These are phyloP conservation scores for Leishmania arabica DNA, from an alignment of 208 protist species.

Conservation along the genomic window DNA sequence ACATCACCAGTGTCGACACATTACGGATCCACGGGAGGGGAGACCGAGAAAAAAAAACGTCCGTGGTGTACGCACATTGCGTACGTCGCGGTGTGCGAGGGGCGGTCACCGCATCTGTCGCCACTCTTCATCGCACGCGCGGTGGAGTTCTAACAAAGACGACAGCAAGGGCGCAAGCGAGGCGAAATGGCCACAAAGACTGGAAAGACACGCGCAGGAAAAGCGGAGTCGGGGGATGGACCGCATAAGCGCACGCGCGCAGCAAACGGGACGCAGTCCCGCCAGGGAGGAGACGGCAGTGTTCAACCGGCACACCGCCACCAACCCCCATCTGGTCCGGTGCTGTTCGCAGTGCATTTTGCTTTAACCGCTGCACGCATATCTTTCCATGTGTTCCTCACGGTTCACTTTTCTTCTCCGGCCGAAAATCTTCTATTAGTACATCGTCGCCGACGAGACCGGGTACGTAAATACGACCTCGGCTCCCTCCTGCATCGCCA, in stretches of 20 bases:
- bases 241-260: neutral
- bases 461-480: conserved; percentile 90
- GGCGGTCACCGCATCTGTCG: neutral
- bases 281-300: too few species aligned
- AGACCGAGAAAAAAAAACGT: neutral
- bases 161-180: neutral
- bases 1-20: neutral
- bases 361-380: neutral
- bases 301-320: too few species aligned
- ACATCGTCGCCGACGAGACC: conserved; percentile 21
- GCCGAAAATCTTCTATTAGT: neutral
- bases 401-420: neutral
- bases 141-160: neutral
- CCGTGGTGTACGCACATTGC: neutral
- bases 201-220: neutral
- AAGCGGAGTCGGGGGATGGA: too few species aligned
- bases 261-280: neutral
- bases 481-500: conserved; percentile 66
- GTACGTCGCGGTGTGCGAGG: neutral
- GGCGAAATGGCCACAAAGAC: neutral
- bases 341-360: neutral
- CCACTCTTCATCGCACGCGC: neutral
- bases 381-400: neutral
- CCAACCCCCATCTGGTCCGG: too few species aligned
- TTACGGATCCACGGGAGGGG: neutral